A percentile compares a stretch with the other conserved stretches of the same genome.
Evolutionary conservation across 2,329 filamentous ascomycete species (phyloP).

Genomic region (Venturia effusa): DNA sequence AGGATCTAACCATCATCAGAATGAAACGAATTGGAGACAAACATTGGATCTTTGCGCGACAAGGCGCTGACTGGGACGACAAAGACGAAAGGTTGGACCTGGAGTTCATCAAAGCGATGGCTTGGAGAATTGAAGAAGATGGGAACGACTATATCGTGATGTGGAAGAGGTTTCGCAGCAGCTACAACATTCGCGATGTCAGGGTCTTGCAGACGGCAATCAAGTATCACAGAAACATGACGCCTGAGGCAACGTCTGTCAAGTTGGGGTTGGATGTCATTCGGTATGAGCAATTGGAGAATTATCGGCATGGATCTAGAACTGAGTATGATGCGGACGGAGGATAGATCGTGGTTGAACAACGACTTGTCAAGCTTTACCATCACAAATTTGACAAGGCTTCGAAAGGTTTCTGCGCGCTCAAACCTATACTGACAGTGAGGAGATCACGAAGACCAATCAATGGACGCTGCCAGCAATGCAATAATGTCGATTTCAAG

Average conservation of each 20-base stretch:
- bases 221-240: neutral
- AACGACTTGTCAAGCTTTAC: too few relatives aligned
- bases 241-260: neutral
- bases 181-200: neutral
- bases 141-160: neutral
- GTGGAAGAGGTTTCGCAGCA: neutral
- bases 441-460: too few relatives aligned
- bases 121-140: neutral
- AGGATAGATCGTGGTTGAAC: too few relatives aligned
- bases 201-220: neutral
- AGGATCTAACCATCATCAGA: neutral
- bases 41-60: neutral
- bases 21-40: neutral
- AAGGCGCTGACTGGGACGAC: neutral
- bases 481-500: too few relatives aligned
- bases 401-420: too few relatives aligned
- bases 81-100: neutral
- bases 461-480: too few relatives aligned
- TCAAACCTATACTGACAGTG: too few relatives aligned
- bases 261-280: neutral
- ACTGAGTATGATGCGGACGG: too few relatives aligned
- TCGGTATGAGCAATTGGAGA: neutral
- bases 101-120: neutral
- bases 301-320: neutral
- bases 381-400: too few relatives aligned